Evolutionary conservation across 768 basidiomycete genomes (phyloP).

Genomic region (Hydnomerulius pinastri): DNA sequence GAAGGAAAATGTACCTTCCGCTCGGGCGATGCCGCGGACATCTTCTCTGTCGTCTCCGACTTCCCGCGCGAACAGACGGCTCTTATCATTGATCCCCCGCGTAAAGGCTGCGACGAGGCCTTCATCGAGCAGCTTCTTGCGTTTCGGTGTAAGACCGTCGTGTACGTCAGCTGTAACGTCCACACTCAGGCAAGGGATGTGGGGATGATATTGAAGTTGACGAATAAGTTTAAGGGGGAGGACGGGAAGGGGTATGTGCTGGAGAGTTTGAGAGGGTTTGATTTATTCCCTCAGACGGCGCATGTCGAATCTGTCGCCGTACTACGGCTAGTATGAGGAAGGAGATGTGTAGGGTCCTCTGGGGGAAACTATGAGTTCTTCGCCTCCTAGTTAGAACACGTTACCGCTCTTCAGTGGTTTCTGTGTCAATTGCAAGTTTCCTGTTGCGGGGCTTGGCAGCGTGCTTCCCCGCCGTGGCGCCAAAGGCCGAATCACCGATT

Average conservation of each 20-base stretch:
- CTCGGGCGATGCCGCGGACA: conserved; percentile 83
- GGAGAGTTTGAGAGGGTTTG: conserved; percentile 86
- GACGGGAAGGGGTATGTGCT: conserved; percentile 62
- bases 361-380: too few species aligned
- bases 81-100: conserved; percentile 85
- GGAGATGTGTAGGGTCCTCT: too few species aligned
- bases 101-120: conserved; percentile 88
- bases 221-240: conserved; percentile 39
- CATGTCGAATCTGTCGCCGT: conserved; percentile 88
- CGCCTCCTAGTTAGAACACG: too few species aligned
- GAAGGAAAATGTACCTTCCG: conserved; percentile 62
- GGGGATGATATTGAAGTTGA: conserved; percentile 61
- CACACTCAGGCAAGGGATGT: conserved; percentile 92
- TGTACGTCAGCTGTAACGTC: conserved; percentile 95
- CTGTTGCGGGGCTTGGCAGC: too few species aligned
- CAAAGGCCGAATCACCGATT: too few species aligned
- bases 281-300: conserved; percentile 94
- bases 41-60: conserved; percentile 66
- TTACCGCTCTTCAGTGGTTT: too few species aligned
- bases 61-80: conserved; percentile 71
- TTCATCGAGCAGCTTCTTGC: conserved; percentile 76
- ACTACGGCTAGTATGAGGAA: conserved; percentile 47
- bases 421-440: too few species aligned
- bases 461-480: too few species aligned
- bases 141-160: conserved; percentile 68